Percentiles rank a stretch among this genome's conserved stretches.
Evolutionary conservation across 768 basidiomycete species (phyloP).

Genomic region (Russula olivacea): DNA sequence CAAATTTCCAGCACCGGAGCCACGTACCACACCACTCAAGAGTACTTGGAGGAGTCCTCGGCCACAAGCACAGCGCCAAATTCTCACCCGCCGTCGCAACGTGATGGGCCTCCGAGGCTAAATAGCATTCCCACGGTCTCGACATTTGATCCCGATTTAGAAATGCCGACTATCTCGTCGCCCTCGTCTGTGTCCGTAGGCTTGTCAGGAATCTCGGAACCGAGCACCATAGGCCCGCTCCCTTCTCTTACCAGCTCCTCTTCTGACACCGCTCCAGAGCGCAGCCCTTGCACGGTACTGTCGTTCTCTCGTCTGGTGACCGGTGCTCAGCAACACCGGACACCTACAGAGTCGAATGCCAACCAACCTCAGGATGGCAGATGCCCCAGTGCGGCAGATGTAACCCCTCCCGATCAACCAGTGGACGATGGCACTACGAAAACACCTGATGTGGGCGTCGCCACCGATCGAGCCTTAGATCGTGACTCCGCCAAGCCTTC

Average conservation of each 20-base stretch:
- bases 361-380: not conserved
- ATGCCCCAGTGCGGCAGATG: not conserved
- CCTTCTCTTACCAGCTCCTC: conserved; percentile 2
- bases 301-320: not conserved
- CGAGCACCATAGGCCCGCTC: conserved; percentile 3
- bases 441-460: not conserved
- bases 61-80: not conserved
- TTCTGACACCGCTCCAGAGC: not conserved
- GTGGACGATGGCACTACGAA: not conserved
- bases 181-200: not conserved
- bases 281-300: not conserved
- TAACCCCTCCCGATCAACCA: not conserved
- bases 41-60: not conserved
- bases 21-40: not conserved
- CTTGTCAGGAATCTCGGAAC: conserved; percentile 3
- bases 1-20: not conserved
- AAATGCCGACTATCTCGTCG: not conserved
- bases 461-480: not conserved
- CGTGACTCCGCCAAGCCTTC: not conserved
- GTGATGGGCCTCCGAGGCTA: not conserved
- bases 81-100: not conserved
- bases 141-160: not conserved
- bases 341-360: not conserved
- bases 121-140: not conserved
- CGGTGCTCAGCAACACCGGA: not conserved